Conservation (phyloP, 2,329 filamentous ascomycete genomes). For the Diaporthe vexans region DNA sequence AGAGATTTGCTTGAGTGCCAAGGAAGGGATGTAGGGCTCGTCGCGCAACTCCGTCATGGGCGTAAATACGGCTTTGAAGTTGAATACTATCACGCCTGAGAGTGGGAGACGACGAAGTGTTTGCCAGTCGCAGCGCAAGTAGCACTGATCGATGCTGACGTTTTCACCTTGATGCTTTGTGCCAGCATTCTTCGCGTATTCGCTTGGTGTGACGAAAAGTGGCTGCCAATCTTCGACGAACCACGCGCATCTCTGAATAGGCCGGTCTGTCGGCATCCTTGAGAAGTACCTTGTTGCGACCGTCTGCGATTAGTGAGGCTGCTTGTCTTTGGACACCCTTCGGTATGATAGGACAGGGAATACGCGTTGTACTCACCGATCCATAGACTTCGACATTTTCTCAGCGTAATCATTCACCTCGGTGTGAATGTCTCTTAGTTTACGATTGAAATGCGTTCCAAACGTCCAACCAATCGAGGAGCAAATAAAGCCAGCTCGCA, state of each 20-base stretch:
- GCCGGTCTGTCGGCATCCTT: background rate
- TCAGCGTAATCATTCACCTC: background rate
- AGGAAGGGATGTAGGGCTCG: background rate
- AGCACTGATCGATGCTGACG: background rate
- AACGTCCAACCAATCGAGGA: background rate
- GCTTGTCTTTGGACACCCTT: too few relatives aligned
- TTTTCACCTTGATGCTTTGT: background rate
- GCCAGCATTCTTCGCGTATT: background rate
- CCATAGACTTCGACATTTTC: background rate
- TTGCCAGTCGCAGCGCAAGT: background rate
- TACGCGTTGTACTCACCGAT: background rate
- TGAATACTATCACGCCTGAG: background rate
- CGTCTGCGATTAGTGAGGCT: too few relatives aligned
- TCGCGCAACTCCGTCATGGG: background rate
- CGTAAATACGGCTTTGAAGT: background rate
- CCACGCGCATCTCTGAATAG: background rate
- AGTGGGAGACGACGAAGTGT: background rate
- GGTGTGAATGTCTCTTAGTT: background rate
- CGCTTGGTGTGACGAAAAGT: background rate
- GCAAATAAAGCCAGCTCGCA: background rate
- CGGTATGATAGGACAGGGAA: background rate
- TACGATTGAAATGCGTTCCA: background rate
- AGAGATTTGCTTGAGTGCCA: background rate
- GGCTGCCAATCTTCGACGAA: conserved; percentile 3
- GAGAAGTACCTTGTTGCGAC: background rate